Evolutionary conservation across 768 basidiomycete species (phyloP), one percentile per base, ranked within the genome.

Genomic region (Mycena polygramma): DNA sequence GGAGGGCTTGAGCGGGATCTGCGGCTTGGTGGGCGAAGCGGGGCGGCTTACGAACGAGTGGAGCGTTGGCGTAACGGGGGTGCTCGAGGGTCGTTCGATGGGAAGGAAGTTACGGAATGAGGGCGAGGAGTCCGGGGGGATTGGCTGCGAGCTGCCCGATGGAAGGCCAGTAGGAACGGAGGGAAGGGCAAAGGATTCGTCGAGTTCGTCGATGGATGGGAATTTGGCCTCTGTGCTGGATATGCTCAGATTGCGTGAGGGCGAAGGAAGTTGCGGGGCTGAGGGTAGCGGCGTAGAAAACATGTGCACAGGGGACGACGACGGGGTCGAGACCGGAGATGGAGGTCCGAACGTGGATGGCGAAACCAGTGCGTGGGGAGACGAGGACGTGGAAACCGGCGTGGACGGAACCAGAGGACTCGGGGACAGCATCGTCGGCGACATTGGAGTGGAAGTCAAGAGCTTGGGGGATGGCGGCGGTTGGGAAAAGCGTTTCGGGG

Each of bases 121-220:
- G 74, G 79, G 53, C 37, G 79, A 64, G 69, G 80, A 70, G 75
- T 81, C 74, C 43, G 60, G 58, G 24, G 59, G 70, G 49, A 64
- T 37, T 49, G 60, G 68, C n/a, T 55, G 65, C 48, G 57, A 61
- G 63, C 39, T 46, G 7, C 59, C 67, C 22, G 67, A 57, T 22
- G 76, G 80, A 36, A 76, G 76, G 20, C 82, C 85, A 0, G 85
- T 85, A 20, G 87, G 86, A 19, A 87, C 83, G 10, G 88, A 82
- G 36, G 88, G 87, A 43, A 90, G 81, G 52, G 79, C 81, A 71
- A 88, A 82, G 9, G 79, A 80, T 76, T 90, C 90, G 69, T 94
- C 89, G 36, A 94, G 80, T 76, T 94, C 92, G 75, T 92, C 89
- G 74, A 95, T 92, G 11, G 93, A 87, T 0, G 93, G 93, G 71